A percentile compares a stretch with the other conserved stretches of the same genome.
Conservation (phyloP, 148 eudicot genomes). For the Dianthus caryophyllus region DNA sequence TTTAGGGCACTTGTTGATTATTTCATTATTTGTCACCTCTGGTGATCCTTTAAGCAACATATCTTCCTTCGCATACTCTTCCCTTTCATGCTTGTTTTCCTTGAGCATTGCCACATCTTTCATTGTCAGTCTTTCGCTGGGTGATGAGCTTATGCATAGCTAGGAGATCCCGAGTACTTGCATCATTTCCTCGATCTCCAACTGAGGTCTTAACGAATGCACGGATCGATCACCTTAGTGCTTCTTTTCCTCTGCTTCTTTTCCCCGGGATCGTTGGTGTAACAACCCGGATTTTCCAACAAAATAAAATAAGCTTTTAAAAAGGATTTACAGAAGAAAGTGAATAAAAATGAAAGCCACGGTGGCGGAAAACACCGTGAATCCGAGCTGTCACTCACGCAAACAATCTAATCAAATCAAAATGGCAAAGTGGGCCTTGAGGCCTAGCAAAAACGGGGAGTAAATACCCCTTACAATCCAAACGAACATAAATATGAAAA, state of each 20-base stretch:
- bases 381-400: no score
- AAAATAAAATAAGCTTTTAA: no score
- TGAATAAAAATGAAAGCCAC: no score
- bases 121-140: conserved; percentile 77
- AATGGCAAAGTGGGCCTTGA: no score
- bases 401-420: no score
- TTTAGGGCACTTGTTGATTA: conserved; percentile 22
- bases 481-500: no score
- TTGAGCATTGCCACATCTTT: conserved; percentile 85
- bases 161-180: conserved; percentile 71
- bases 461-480: no score
- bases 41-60: conserved; percentile 41
- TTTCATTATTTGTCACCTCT: not conserved
- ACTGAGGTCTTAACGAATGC: conserved; percentile 44
- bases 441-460: no score
- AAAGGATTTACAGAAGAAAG: no score
- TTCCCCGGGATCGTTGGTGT: conserved; percentile 84
- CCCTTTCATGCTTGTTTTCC: conserved; percentile 66
- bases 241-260: conserved; percentile 41
- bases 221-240: conserved; percentile 49
- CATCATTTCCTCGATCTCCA: conserved; percentile 69
- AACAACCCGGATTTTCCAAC: no score
- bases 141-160: conserved; percentile 55
- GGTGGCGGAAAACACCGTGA: no score
- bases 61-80: conserved; percentile 57